Evolutionary conservation across 129 eudicot species (phyloP).

Genomic region (Tanacetum coccineum): DNA sequence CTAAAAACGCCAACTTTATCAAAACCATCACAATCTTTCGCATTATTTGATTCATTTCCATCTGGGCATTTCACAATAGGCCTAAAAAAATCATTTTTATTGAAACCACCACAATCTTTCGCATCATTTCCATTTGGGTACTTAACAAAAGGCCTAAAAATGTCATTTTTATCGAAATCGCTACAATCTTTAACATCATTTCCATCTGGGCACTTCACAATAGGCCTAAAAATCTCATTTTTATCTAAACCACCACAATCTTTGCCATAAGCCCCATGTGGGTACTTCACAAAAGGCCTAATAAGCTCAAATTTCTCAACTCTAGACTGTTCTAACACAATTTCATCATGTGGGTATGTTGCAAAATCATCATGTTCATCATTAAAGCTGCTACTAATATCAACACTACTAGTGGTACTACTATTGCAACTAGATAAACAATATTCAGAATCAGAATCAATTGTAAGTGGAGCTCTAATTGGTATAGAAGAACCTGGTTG

Average conservation of each 20-base stretch:
- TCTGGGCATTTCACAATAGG: conserved; percentile 17
- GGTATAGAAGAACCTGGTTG: conserved; percentile 60
- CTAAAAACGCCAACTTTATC: conserved; percentile 19
- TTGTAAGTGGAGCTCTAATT: conserved; percentile 85
- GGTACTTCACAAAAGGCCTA: conserved; percentile 22
- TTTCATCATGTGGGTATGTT: conserved; percentile 28
- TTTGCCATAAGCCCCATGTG: too few species aligned
- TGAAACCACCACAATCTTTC: not conserved
- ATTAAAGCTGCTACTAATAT: conserved; percentile 29
- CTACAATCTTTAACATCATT: not conserved
- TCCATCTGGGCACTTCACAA: conserved; percentile 24
- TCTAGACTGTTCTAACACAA: conserved; percentile 25
- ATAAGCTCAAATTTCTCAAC: conserved; percentile 9
- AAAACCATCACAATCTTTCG: not conserved
- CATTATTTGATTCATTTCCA: not conserved
- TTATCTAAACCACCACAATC: conserved; percentile 19
- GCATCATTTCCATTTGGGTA: conserved; percentile 6
- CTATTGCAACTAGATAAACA: conserved; percentile 33
- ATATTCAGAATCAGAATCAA: conserved; percentile 65
- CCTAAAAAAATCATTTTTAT: conserved; percentile 14
- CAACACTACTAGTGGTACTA: conserved; percentile 34
- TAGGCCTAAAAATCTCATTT: conserved; percentile 15
- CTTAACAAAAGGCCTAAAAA: conserved; percentile 25
- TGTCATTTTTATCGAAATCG: not conserved
- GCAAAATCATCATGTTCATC: conserved; percentile 28